Evolutionary conservation across 495 filamentous ascomycete species (phyloP), one percentile per base, ranked within the genome.

Genomic region (Tuber borchii): DNA sequence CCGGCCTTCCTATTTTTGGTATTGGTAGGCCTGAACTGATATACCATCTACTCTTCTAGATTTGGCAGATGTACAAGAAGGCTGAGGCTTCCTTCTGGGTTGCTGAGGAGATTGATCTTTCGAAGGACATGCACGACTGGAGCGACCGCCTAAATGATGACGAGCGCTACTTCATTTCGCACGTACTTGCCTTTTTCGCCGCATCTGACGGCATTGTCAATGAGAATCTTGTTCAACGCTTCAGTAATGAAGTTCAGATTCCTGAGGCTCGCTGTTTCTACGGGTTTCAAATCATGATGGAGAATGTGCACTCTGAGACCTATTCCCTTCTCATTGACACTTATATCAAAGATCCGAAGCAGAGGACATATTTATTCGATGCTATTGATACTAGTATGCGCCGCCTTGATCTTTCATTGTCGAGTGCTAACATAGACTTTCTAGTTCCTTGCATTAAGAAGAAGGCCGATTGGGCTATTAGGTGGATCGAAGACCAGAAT

Each of bases 31-130:
- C 26, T 34, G 22, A 48, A 40, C 78, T 80, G 14, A 79, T 31
- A n/a, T 61, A 46, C 22, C 71, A 48, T 73, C 51, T 20, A 22
- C 70, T 14, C 65, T 48, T 43, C 83, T 81, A 95, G 95, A 95
- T 99, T 86, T 99, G 95, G 95, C 96, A 97, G 86, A 97, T 99
- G 95, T 99, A 99, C 90, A 99, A 99, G 91, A 98, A 99, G 87
- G 96, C 96, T 80, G 95, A 97, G 85, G 95, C 95, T 37, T 98
- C 96, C 51, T 99, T 99, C 90, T 99, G 95, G 95, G 98, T 96
- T 73, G 95, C 95, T 74, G 95, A 99, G 84, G 95, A 99, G 87
- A 97, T 99, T 77, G 95, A 99, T 87, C 90, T 99, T 42, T 97
- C 95, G 81, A 98, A 99, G 87, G 95, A 99, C 85, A 88, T 97